Conservation (phyloP, 805 yeast species). For the Naumovozyma dairenensis region DNA sequence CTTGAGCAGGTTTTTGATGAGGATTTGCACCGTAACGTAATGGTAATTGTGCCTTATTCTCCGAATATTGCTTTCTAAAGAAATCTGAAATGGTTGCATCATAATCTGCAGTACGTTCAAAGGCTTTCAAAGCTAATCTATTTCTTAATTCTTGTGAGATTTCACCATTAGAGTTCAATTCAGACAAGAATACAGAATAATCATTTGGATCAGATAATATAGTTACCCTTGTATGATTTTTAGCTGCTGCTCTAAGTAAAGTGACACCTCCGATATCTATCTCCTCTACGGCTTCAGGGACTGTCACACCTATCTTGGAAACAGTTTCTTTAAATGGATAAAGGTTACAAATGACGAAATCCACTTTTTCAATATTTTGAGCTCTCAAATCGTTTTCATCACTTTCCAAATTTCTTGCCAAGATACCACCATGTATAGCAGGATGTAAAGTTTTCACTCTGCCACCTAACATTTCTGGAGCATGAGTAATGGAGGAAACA, state of each 20-base stretch:
- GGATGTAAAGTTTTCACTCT: constrained; percentile 98
- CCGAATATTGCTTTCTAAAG: constrained; percentile 94
- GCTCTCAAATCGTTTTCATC: constrained; percentile 83
- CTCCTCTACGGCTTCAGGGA: constrained; percentile 97
- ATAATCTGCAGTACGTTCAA: constrained; percentile 97
- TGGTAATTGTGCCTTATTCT: constrained; percentile 80
- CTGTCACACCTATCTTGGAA: constrained; percentile 88
- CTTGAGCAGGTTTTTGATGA: constrained; percentile 98
- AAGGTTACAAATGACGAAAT: constrained; percentile 92
- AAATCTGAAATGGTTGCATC: constrained; percentile 93
- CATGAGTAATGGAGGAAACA: constrained; percentile 89
- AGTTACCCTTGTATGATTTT: constrained; percentile 93
- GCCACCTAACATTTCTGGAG: constrained; percentile 98
- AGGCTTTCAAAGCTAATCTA: constrained; percentile 86
- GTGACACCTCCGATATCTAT: constrained; percentile 98
- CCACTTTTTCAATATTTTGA: constrained; percentile 92
- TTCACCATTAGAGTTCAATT: constrained; percentile 58
- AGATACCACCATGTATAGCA: constrained; percentile 95
- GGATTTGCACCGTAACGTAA: constrained; percentile 98
- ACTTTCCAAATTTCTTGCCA: constrained; percentile 84
- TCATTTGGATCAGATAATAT: constrained; percentile 91
- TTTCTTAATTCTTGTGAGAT: constrained; percentile 68
- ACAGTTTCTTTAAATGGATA: constrained; percentile 98
- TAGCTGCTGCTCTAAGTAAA: constrained; percentile 94
- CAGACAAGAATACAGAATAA: constrained; percentile 78